Percentiles rank a stretch among this genome's conserved stretches.
Evolutionary conservation across 495 filamentous ascomycete genomes (phyloP).

Genomic region (Penicillium taxi): DNA sequence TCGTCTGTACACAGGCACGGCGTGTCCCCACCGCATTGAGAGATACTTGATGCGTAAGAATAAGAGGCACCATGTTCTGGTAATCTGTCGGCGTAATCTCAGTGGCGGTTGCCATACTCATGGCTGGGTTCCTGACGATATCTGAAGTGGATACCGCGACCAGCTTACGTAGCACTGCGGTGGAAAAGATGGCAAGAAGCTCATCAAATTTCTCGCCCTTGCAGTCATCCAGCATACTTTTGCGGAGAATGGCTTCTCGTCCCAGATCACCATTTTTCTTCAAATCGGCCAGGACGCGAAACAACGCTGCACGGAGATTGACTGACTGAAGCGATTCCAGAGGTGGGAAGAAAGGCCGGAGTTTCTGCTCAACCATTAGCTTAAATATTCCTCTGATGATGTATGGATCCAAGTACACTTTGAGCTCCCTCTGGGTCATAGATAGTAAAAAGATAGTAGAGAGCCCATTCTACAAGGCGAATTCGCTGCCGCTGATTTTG

Average conservation of each 20-base stretch:
- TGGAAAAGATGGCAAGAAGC: constrained; percentile 69
- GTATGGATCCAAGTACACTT: constrained; percentile 43
- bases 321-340: constrained; percentile 79
- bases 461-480: constrained; percentile 71
- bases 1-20: constrained; percentile 30
- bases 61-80: constrained; percentile 53
- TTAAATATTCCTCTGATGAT: not conserved
- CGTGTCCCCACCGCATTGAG: constrained; percentile 44
- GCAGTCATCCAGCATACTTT: constrained; percentile 90
- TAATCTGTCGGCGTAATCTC: constrained; percentile 53
- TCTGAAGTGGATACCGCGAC: constrained; percentile 36
- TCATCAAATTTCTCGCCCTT: constrained; percentile 76
- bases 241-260: constrained; percentile 67
- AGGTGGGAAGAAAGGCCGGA: constrained; percentile 82
- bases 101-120: constrained; percentile 54
- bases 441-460: constrained; percentile 72
- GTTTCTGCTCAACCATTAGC: constrained; percentile 48
- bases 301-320: constrained; percentile 81
- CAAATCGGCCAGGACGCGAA: constrained; percentile 64
- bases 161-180: constrained; percentile 64
- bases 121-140: constrained; percentile 36
- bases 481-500: constrained; percentile 73
- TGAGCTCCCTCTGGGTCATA: constrained; percentile 69
- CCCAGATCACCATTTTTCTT: constrained; percentile 82
- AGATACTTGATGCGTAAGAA: constrained; percentile 63